Base-by-base conservation (phyloP, 2,329 filamentous ascomycete species). In the Pestalotiopsis sp. region DNA sequence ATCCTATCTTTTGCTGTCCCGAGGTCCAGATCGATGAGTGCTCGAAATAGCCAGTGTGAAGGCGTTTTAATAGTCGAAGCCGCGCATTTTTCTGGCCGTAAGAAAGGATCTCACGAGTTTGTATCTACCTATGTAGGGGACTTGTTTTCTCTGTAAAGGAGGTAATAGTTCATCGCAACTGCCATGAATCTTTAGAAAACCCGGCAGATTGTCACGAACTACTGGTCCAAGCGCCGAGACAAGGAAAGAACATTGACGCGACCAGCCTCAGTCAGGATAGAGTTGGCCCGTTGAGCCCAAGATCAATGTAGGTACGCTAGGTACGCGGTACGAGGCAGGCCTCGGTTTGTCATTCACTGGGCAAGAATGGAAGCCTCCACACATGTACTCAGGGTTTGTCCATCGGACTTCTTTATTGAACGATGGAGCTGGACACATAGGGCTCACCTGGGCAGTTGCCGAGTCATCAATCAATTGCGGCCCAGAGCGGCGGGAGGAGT, bases 161-260 rank as follows among this genome's bases (percentile, higher is more conserved):
- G 31, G 31, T 36, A 36, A 36, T 36, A 9, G 31, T 36, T 36
- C 31, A 36, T 36, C 31, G 31, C 31, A 36, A 36, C 31, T 36
- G 31, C n/a, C 41, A 39, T 63, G 63, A 59, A 63, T 45, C 52
- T 56, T 57, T 27, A 27, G 14, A 41, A 63, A 27, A 59, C 61
- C 60, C 59, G 27, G 52, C 52, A n/a, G 64, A 56, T 7, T 49
- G 68, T 56, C 31, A 67, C 64, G 68, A 69, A 69, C 68, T 56
- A 52, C 27, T 69, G 68, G 68, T 57, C 64, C 60, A 62, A 67
- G 64, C 68, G 52, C 60, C 60, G 60, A 69, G 68, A 69, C 68
- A 69, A 39, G 25, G n/a, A 49, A 63, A 45, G 64, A 36, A 23
- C 38, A 17, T 6, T n/a, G 36, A n/a, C 27, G 17, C 45, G 17